phyloP scores from a whole-genome alignment of 495 filamentous ascomycete genomes.

The Aspergillus leporis region DNA sequence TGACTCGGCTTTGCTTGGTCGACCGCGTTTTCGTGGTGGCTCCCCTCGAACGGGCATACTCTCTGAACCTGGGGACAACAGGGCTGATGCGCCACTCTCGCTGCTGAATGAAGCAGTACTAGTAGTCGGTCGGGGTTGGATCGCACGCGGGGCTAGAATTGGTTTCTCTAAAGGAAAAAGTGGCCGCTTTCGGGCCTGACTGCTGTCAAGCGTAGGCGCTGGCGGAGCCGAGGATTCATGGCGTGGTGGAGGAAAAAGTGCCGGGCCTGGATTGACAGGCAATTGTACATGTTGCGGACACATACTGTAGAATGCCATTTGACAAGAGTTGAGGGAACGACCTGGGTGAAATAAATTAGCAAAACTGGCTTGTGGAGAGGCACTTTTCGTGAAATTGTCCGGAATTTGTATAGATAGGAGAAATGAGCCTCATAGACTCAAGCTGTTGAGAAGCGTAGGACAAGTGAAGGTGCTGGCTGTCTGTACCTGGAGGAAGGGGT shows the following conservation, averaged over 20 bases:
- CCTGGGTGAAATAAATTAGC: constrained; percentile 30
- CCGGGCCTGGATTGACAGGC: constrained; percentile 25
- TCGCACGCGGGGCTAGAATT: constrained; percentile 35
- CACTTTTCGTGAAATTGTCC: background rate
- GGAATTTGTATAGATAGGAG: background rate
- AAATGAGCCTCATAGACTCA: background rate
- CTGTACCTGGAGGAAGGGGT: constrained; percentile 54
- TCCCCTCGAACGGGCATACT: constrained; percentile 28
- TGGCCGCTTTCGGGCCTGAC: constrained; percentile 35
- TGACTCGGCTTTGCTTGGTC: constrained; percentile 58
- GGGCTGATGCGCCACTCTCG: constrained; percentile 40
- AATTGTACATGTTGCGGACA: constrained; percentile 26
- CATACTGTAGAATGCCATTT: constrained; percentile 40
- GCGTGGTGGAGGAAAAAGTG: constrained; percentile 28
- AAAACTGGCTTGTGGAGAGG: background rate
- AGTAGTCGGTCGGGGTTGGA: constrained; percentile 42
- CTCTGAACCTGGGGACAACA: constrained; percentile 39
- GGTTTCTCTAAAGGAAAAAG: constrained; percentile 37
- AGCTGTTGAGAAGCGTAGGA: background rate
- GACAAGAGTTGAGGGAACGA: constrained; percentile 47
- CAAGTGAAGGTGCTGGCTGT: constrained; percentile 13
- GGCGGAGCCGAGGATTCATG: constrained; percentile 25
- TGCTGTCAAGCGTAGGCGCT: constrained; percentile 26
- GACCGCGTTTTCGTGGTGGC: constrained; percentile 58
- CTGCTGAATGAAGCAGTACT: constrained; percentile 40